Evolutionary conservation across 306 rosid genomes (phyloP).

Genomic region (Vigna trinervia): DNA sequence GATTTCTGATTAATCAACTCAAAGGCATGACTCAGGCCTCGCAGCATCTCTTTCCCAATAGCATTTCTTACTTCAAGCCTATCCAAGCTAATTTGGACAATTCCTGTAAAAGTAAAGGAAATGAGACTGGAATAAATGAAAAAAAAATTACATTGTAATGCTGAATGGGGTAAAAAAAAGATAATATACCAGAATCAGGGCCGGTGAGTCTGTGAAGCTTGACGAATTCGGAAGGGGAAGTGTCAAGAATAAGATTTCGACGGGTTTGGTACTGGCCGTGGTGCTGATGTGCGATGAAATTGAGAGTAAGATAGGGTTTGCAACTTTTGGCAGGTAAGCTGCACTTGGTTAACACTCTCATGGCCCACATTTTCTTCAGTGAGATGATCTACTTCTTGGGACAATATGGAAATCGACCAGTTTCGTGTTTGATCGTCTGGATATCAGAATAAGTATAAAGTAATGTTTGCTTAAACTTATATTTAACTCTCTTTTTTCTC

Average conservation of each 20-base stretch:
- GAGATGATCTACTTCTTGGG: background rate
- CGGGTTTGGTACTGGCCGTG: slow-evolving; percentile 46
- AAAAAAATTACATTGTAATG: background rate
- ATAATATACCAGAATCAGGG: slow-evolving; percentile 66
- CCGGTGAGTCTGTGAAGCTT: slow-evolving; percentile 64
- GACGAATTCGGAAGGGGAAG: slow-evolving; percentile 61
- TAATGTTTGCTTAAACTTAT: background rate
- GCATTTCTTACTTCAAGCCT: slow-evolving; percentile 81
- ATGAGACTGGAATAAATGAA: background rate
- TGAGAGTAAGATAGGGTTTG: slow-evolving; percentile 40
- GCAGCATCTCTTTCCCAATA: slow-evolving; percentile 77
- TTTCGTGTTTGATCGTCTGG: background rate
- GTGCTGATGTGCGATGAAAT: slow-evolving; percentile 31
- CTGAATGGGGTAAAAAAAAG: background rate
- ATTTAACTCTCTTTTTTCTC: too few relatives aligned
- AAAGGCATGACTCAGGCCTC: slow-evolving; percentile 58
- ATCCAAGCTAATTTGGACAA: slow-evolving; percentile 72
- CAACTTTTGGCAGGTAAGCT: slow-evolving; percentile 28
- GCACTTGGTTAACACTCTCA: slow-evolving; percentile 48
- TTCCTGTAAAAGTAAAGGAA: slow-evolving; percentile 57
- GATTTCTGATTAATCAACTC: slow-evolving; percentile 64
- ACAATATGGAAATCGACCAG: background rate
- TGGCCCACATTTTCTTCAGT: slow-evolving; percentile 46
- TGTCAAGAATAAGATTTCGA: slow-evolving; percentile 68
- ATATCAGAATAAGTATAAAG: background rate